Base-by-base conservation (phyloP, 2,329 filamentous ascomycete genomes). In the Calonectria hongkongensis region DNA sequence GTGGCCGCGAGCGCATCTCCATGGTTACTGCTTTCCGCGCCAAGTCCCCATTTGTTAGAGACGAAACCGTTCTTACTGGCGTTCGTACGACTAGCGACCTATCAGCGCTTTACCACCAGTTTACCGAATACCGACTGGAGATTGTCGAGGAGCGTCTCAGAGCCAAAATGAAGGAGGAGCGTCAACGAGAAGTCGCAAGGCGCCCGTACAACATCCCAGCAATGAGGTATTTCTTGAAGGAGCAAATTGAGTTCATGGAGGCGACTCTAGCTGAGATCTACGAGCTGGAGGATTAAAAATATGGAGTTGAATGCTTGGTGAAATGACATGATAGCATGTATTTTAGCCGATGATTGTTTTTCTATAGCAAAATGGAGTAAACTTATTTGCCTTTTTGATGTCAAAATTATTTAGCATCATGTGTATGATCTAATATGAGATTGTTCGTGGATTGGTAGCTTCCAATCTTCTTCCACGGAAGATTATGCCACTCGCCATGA, bases 1-100 rank as follows among this genome's bases (percentile, higher is more conserved):
- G 90, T 21, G 86, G 86, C 5, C 87, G 87, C 21, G 92, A 93
- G 81, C 88, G 92, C 39, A 92, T 94, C 82, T 90, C 87, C 51
- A 91, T 92, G 84, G 91, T 94, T 58, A 93, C 92, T 0, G 91
- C 90, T 4, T 93, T 93, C 84, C 87, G 92, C 12, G 91, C 92
- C 2, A 88, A 87, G 67, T 88, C 86, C 27, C 85, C 91, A 2
- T 84, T 83, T 28, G 78, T 90, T 50, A 86, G 86, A 16, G 92
- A 94, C 76, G 91, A 93, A 76, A 89, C 89, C 0, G 89, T 90
- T 4, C 85, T 94, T 48, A 90, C 87, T 3, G 92, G 89, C 0
- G 89, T 93, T 18, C 88, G 91, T 0, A 85, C 85, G 0, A 89
- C 92, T 73, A 92, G 90, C 3, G 48, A 75, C 4, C 64, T 73